A percentile compares a stretch with the other conserved stretches of the same genome.
These are phyloP conservation scores for Apiotrichum brassicae DNA, from an alignment of 1,284 basidiomycete species.

Conservation along the genomic window DNA sequence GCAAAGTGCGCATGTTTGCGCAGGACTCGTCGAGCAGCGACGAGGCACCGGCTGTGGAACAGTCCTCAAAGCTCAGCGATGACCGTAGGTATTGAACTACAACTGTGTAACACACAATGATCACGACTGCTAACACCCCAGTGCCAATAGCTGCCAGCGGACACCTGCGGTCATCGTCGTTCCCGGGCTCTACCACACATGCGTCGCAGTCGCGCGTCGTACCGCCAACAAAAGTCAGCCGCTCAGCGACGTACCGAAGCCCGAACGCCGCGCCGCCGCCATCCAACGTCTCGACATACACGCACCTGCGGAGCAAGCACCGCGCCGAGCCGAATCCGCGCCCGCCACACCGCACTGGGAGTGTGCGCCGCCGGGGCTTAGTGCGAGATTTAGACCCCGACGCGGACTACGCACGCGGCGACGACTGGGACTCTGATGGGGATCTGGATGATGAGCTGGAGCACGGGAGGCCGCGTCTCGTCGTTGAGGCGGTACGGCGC, in stretches of 20 bases:
- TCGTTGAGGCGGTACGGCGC: slow-evolving; percentile 13
- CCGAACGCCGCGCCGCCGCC: slow-evolving; percentile 3
- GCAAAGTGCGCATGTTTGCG: slow-evolving; percentile 13
- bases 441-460: slow-evolving; percentile 17
- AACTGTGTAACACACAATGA: too few species aligned
- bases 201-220: slow-evolving; percentile 2
- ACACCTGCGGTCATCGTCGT: slow-evolving; percentile 16
- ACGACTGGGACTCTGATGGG: slow-evolving; percentile 20
- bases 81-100: slow-evolving; percentile 8
- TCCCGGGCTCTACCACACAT: slow-evolving; percentile 14
- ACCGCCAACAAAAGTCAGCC: slow-evolving; percentile 11
- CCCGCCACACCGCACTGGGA: neutral
- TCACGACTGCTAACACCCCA: slow-evolving; percentile 3
- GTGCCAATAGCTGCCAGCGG: too few species aligned
- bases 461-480: slow-evolving; percentile 6
- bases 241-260: slow-evolving; percentile 11
- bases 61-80: neutral
- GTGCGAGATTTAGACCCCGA: slow-evolving; percentile 16
- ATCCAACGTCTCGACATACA: slow-evolving; percentile 5
- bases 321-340: neutral
- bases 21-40: slow-evolving; percentile 11
- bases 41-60: neutral
- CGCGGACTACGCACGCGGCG: slow-evolving; percentile 15
- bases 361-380: slow-evolving; percentile 3
- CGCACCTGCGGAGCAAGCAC: slow-evolving; percentile 11